A percentile compares a stretch with the other conserved stretches of the same genome.
phyloP scores from a whole-genome alignment of 106 monocot genomes.

The Dendrobium chrysotoxum region DNA sequence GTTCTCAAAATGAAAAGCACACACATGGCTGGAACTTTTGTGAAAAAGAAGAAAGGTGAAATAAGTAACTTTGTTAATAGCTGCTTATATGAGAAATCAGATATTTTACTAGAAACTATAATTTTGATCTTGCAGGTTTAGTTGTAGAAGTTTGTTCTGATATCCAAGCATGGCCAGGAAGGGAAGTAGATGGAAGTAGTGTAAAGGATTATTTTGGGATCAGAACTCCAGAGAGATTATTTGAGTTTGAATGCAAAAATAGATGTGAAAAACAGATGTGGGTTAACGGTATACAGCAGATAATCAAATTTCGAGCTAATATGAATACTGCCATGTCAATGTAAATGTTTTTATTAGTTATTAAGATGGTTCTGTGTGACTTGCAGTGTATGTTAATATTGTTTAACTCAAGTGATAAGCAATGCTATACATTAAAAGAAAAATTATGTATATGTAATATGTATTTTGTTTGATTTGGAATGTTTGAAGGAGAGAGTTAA shows the following conservation, averaged over 20 bases:
- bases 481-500: too few relatives aligned
- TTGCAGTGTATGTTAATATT: neutral
- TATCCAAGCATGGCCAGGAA: constrained; percentile 10
- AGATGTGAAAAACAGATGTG: constrained; percentile 8
- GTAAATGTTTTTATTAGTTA: neutral
- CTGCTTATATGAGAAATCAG: neutral
- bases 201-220: constrained; percentile 7
- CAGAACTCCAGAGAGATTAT: constrained; percentile 7
- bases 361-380: neutral
- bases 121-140: neutral
- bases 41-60: constrained; percentile 48
- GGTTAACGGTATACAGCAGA: constrained; percentile 8
- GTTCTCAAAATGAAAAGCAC: constrained; percentile 49
- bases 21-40: constrained; percentile 51
- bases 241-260: constrained; percentile 11
- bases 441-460: neutral
- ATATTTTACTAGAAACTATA: too few relatives aligned
- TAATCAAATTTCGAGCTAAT: neutral
- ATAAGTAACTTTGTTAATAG: neutral
- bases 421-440: neutral
- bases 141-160: constrained; percentile 5
- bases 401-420: neutral
- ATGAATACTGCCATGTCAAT: neutral
- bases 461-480: too few relatives aligned
- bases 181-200: neutral